phyloP scores from a whole-genome alignment of 202 grass and related monocot genomes.

The Setaria viridis region DNA sequence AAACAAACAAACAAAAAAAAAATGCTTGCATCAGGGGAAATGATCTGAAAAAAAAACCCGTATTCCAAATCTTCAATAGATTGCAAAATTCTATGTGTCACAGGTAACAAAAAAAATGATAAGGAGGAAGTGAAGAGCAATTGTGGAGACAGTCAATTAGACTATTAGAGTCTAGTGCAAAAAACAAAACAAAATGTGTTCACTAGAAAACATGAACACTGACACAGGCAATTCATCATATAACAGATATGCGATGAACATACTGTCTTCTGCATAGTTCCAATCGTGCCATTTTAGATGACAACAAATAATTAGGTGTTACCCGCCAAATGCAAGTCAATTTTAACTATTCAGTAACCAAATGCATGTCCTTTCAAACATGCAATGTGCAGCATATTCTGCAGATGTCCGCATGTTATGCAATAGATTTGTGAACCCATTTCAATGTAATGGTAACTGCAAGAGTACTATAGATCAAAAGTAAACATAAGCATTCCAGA shows the following conservation, averaged over 20 bases:
- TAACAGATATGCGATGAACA: neutral
- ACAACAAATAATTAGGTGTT: neutral
- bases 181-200: neutral
- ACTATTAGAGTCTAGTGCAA: neutral
- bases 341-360: neutral
- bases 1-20: neutral
- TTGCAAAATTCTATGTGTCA: neutral
- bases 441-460: conserved; percentile 31
- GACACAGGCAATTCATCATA: neutral
- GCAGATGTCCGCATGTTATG: neutral
- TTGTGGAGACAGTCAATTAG: neutral
- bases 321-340: neutral
- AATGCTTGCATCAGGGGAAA: conserved; percentile 2
- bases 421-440: neutral
- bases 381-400: neutral
- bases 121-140: neutral
- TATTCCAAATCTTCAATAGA: neutral
- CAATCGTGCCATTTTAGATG: neutral
- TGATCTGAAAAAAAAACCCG: neutral
- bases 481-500: neutral
- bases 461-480: neutral
- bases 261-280: neutral
- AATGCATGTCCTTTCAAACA: conserved; percentile 25
- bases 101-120: conserved; percentile 6
- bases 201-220: neutral